Conservation (phyloP, 176 grass and related monocot species). For the Hsuehochloa calcarea region DNA sequence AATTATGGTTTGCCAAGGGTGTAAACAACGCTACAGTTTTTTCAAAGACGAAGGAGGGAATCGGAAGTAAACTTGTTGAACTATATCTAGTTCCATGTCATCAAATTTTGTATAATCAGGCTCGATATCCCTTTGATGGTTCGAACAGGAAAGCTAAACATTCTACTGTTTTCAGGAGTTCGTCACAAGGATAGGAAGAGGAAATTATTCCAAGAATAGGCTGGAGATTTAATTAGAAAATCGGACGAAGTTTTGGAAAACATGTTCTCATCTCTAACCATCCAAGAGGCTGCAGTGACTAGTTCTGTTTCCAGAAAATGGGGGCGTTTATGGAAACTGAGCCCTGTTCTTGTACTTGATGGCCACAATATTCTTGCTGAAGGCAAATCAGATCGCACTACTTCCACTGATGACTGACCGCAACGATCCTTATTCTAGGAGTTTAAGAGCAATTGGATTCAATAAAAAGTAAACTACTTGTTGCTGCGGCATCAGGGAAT, state of each 20-base stretch:
- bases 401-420: not conserved
- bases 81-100: not conserved
- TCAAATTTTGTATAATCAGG: not conserved
- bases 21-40: too few relatives aligned
- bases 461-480: not conserved
- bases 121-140: not conserved
- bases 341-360: not conserved
- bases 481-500: not conserved
- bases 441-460: not conserved
- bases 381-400: not conserved
- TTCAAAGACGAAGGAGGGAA: not conserved
- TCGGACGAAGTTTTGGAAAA: slow-evolving; percentile 5
- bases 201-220: not conserved
- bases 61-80: too few relatives aligned
- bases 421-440: not conserved
- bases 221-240: not conserved
- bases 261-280: not conserved
- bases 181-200: slow-evolving; percentile 1
- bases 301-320: too few relatives aligned
- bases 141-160: not conserved
- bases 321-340: too few relatives aligned
- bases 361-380: not conserved
- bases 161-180: not conserved
- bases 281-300: not conserved
- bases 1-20: too few relatives aligned